Evolutionary conservation across 2,329 filamentous ascomycete genomes (phyloP).

Genomic region (Botrytis paeoniae): DNA sequence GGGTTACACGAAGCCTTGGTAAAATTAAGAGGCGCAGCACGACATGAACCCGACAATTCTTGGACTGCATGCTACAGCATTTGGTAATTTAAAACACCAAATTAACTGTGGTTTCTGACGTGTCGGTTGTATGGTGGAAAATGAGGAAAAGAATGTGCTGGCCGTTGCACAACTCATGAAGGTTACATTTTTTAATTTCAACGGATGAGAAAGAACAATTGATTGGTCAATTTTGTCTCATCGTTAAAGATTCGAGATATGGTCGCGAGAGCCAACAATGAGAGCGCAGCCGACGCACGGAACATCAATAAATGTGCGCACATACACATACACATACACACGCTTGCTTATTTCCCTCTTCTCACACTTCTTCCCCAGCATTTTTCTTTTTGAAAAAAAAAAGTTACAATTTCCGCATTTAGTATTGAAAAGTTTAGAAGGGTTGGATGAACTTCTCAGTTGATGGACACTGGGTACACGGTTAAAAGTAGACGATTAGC

Average conservation of each 20-base stretch:
- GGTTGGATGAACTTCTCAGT: conserved; percentile 11
- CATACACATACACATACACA: neutral
- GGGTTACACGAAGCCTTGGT: conserved; percentile 9
- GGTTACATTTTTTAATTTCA: conserved; percentile 17
- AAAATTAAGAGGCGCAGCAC: conserved; percentile 17
- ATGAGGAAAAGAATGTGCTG: conserved; percentile 14
- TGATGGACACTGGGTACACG: conserved; percentile 4
- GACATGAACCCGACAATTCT: conserved; percentile 20
- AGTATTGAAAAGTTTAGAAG: conserved; percentile 7
- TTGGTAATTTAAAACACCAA: conserved; percentile 8
- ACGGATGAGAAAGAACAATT: conserved; percentile 3
- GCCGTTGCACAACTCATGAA: conserved; percentile 18
- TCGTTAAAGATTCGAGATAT: conserved; percentile 8
- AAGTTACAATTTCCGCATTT: neutral
- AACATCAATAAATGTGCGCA: neutral
- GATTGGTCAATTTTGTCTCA: neutral
- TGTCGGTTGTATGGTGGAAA: conserved; percentile 14
- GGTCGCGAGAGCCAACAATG: conserved; percentile 19
- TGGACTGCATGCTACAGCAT: conserved; percentile 14
- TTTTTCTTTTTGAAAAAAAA: neutral
- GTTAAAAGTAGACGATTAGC: conserved; percentile 7
- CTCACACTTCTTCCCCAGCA: neutral
- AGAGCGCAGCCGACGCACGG: neutral
- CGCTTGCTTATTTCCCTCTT: neutral
- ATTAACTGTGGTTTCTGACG: conserved; percentile 18